phyloP scores from a whole-genome alignment of 176 grass and related monocot genomes.

The Bothriochloa decipiens region DNA sequence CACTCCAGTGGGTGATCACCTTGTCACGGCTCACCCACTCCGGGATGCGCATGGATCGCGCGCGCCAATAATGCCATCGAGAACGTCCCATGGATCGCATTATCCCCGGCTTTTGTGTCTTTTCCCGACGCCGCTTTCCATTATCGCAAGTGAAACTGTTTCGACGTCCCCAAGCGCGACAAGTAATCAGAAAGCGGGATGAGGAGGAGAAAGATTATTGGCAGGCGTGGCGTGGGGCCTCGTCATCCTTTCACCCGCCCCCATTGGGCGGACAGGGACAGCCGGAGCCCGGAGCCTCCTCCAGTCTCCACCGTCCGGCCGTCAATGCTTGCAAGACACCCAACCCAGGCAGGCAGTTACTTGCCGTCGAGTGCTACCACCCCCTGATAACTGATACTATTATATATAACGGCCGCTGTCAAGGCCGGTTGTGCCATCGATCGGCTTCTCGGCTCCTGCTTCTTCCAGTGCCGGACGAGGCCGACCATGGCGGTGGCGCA shows the following conservation, averaged over 20 bases:
- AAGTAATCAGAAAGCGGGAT: no score
- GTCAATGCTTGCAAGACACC: no score
- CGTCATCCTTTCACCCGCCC: background rate
- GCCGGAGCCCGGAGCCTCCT: background rate
- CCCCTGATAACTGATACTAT: background rate
- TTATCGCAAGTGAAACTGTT: background rate
- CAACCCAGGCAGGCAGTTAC: no score
- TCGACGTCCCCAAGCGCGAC: background rate
- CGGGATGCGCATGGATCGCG: background rate
- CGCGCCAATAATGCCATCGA: background rate
- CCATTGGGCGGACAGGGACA: background rate
- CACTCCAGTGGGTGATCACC: background rate
- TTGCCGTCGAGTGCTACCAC: background rate
- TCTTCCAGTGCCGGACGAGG: background rate
- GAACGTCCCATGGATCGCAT: background rate
- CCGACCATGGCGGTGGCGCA: background rate
- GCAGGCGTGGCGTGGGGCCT: no score
- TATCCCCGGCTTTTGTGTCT: background rate
- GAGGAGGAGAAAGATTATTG: no score
- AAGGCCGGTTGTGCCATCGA: background rate
- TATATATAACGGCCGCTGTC: background rate
- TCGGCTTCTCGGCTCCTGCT: background rate
- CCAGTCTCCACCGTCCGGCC: background rate
- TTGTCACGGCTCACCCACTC: background rate
- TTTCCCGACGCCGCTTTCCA: background rate